Evolutionary conservation across 2,329 filamentous ascomycete genomes (phyloP), one percentile per base, ranked within the genome.

Genomic region (Trichothecium roseum): DNA sequence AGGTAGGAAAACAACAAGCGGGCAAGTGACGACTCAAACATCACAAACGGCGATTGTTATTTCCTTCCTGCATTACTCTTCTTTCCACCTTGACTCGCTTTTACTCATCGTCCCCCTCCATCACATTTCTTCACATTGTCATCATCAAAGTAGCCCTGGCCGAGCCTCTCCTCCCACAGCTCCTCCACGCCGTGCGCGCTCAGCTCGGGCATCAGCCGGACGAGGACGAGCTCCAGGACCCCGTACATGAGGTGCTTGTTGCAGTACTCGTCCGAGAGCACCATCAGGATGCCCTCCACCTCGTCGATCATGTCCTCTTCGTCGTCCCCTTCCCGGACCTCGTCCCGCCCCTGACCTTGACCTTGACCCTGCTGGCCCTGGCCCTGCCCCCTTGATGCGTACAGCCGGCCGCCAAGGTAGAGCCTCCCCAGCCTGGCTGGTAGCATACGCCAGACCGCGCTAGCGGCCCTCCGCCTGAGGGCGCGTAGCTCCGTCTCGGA

Each of bases 201-300:
- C 48, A 96, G 56, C 61, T 98, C 91, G 4, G 91, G 91, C 52
- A 94, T 74, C 42, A 96, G 58, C 44, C 81, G 76, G 38, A 86
- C 73, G n/a, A 95, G 65, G 3, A 94, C 55, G 39, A 89, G 60
- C 60, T 98, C 91, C 24, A 96, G 62, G 32, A 91, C 67, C 30
- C 76, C 69, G 52, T 94, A 94, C 46, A 94, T 64, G 22, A 96
- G 64, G 60, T 95, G 87, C 62, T 88, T 93, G 61, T 98, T 98
- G 60, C 87, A 81, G 60, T 94, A 94, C 35, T 72, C 67, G 57
- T 95, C 87, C 13, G 73, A 74, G 45, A 94, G 80, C 27, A 88
- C 66, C 47, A 82, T 76, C 32, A 96, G 66, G 31, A 87, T 64
- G 18, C 72, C 62, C 50, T 79, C 74, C 43, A 85, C 69, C 46